Conservation (phyloP, 306 rosid species). For the Quercus parvula region DNA sequence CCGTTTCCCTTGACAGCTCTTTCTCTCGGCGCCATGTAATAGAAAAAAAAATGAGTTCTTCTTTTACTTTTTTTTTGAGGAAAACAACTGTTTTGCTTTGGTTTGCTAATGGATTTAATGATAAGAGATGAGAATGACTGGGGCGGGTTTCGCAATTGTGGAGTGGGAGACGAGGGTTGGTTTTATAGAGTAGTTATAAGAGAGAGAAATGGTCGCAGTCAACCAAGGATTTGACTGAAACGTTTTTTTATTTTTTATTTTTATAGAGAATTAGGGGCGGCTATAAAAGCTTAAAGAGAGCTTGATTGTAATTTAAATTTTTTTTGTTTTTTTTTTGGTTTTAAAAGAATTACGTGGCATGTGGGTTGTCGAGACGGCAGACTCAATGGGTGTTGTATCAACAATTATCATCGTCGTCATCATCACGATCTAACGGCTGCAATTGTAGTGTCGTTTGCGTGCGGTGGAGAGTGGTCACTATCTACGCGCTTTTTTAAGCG, state of each 20-base stretch:
- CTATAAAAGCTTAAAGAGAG: slow-evolving; percentile 11
- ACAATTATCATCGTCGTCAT: slow-evolving; percentile 3
- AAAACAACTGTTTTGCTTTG: too few relatives aligned
- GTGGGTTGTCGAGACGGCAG: slow-evolving; percentile 41
- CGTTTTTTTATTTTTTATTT: not conserved
- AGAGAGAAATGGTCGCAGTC: slow-evolving; percentile 32
- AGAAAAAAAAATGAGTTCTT: too few relatives aligned
- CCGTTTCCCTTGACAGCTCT: slow-evolving; percentile 34
- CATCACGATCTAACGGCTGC: slow-evolving; percentile 41
- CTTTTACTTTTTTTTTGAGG: too few relatives aligned
- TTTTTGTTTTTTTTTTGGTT: not conserved
- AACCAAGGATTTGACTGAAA: slow-evolving; percentile 62
- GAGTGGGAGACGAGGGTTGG: not conserved
- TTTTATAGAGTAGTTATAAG: slow-evolving; percentile 35
- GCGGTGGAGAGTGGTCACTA: not conserved
- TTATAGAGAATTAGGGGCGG: slow-evolving; percentile 28
- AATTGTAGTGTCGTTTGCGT: slow-evolving; percentile 20
- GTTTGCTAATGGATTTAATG: too few relatives aligned
- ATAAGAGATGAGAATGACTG: not conserved
- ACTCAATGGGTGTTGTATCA: not conserved
- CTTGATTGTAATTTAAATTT: slow-evolving; percentile 29
- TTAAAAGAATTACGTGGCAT: slow-evolving; percentile 57
- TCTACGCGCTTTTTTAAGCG: not conserved
- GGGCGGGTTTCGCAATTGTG: not conserved
- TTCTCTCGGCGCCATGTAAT: slow-evolving; percentile 76